Percentiles rank a stretch among this genome's conserved stretches.
Conservation (phyloP, 352 stramenopile species). For the Phytopythium cucurbitacearum region DNA sequence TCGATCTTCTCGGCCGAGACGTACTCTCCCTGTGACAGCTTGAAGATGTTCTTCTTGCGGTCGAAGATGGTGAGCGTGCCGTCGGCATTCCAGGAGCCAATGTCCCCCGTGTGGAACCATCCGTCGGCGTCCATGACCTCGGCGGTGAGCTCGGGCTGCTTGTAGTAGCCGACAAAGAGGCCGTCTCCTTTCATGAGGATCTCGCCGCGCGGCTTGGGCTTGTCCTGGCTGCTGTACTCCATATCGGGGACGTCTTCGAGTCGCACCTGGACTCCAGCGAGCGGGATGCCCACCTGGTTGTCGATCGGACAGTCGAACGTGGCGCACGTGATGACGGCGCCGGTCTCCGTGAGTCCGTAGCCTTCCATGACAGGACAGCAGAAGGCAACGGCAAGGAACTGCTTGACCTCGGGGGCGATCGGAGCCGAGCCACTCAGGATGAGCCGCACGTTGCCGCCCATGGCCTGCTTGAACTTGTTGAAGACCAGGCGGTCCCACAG, state of each 20-base stretch:
- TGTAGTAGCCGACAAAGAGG: constrained; percentile 90
- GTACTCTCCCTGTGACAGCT: constrained; percentile 92
- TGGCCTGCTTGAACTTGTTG: constrained; percentile 87
- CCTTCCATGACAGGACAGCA: constrained; percentile 88
- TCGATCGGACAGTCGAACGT: constrained; percentile 29
- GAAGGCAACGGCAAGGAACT: constrained; percentile 91
- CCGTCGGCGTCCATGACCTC: constrained; percentile 86
- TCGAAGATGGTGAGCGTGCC: constrained; percentile 86
- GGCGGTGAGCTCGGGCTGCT: constrained; percentile 81
- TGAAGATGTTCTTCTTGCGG: constrained; percentile 91
- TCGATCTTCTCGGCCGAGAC: constrained; percentile 95
- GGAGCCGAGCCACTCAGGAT: constrained; percentile 93
- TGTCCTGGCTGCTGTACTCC: constrained; percentile 84
- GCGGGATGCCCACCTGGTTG: constrained; percentile 89
- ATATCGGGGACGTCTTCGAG: constrained; percentile 94
- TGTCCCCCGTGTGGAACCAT: constrained; percentile 95
- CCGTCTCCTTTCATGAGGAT: constrained; percentile 50
- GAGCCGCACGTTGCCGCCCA: constrained; percentile 86
- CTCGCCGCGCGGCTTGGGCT: constrained; percentile 30
- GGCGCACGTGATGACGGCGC: constrained; percentile 74
- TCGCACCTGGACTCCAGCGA: constrained; percentile 80
- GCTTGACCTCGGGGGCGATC: constrained; percentile 88
- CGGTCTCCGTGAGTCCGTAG: constrained; percentile 94
- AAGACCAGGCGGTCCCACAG: constrained; percentile 95
- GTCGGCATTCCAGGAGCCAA: constrained; percentile 91